These are phyloP conservation scores for Fusarium albosuccineum DNA, from an alignment of 2,329 filamentous ascomycete genomes.

Conservation along the genomic window DNA sequence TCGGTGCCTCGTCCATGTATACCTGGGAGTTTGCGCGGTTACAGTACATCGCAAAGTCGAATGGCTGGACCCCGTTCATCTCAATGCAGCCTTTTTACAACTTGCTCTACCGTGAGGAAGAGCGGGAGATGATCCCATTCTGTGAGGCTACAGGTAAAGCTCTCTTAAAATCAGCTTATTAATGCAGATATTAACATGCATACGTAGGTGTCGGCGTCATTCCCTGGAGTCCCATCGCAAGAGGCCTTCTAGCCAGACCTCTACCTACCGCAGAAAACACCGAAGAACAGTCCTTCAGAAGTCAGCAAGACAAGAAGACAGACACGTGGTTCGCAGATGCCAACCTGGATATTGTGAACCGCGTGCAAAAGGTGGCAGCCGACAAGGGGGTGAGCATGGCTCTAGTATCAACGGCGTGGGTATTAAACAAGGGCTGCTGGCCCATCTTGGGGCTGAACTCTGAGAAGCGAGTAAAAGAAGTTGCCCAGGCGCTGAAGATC, in stretches of 20 bases:
- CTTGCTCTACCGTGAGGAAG: conserved; percentile 71
- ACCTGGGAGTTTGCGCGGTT: conserved; percentile 64
- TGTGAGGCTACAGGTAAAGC: conserved; percentile 48
- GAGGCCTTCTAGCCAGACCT: conserved; percentile 50
- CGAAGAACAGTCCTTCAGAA: conserved; percentile 26
- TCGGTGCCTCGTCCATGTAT: conserved; percentile 64
- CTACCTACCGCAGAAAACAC: conserved; percentile 27
- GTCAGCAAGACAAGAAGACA: conserved; percentile 39
- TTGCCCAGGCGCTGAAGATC: conserved; percentile 60
- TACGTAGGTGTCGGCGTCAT: conserved; percentile 49
- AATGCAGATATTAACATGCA: neutral
- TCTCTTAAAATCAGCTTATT: neutral
- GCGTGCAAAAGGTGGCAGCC: conserved; percentile 66
- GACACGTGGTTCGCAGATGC: conserved; percentile 46
- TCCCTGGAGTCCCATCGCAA: conserved; percentile 52
- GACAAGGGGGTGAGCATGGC: conserved; percentile 72
- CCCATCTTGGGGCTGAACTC: conserved; percentile 74
- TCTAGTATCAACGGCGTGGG: conserved; percentile 76
- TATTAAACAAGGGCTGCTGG: conserved; percentile 64
- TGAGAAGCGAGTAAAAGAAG: conserved; percentile 71
- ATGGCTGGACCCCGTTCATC: conserved; percentile 70
- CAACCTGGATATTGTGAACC: conserved; percentile 48
- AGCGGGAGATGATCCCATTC: conserved; percentile 57
- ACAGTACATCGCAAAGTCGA: conserved; percentile 65
- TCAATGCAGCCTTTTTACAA: conserved; percentile 72